Base-by-base conservation (phyloP, 1,284 basidiomycete genomes). In the Limonomyces culmigenus region DNA sequence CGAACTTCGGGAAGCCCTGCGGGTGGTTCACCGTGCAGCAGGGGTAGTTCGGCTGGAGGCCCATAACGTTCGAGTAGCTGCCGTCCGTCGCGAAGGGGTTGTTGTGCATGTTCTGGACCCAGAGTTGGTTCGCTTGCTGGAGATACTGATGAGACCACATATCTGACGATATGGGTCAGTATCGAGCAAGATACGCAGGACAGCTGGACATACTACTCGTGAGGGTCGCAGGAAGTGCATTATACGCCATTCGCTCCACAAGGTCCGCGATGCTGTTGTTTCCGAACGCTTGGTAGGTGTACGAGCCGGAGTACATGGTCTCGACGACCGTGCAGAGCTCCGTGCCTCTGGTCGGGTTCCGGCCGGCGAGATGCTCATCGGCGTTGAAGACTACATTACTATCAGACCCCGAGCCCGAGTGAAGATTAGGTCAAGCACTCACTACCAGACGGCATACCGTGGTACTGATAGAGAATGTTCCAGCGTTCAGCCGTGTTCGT, bases 391-490 rank as follows among this genome's bases (percentile, higher is more conserved):
- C n/a, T n/a, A n/a, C n/a, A n/a, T n/a, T n/a, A n/a, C n/a, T n/a
- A n/a, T n/a, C n/a, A n/a, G n/a, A n/a, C n/a, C n/a, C n/a, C n/a
- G n/a, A n/a, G n/a, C n/a, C n/a, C n/a, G n/a, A n/a, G n/a, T n/a
- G n/a, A n/a, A n/a, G n/a, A n/a, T n/a, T n/a, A n/a, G n/a, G n/a
- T n/a, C n/a, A n/a, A 18, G 32, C 21, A 35, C 65, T 39, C 43
- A 70, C 63, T 69, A 70, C 48, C 69, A 72, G 66, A 73, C 70
- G 3, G 68, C 67, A 60, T 72, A 69, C 65, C 69, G 37, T 10
- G 18, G 11, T 13, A 48, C 43, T 3, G 44, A 41, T 45, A 57
- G 55, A 1, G 54, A 54, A 39, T 56, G 56, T 3, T 17, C 25
- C n/a, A 55, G 39, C 36, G 8, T 8, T 27, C 10, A 27, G n/a